Evolutionary conservation across 2,329 filamentous ascomycete species (phyloP).

Genomic region (Ophiobolus disseminans): DNA sequence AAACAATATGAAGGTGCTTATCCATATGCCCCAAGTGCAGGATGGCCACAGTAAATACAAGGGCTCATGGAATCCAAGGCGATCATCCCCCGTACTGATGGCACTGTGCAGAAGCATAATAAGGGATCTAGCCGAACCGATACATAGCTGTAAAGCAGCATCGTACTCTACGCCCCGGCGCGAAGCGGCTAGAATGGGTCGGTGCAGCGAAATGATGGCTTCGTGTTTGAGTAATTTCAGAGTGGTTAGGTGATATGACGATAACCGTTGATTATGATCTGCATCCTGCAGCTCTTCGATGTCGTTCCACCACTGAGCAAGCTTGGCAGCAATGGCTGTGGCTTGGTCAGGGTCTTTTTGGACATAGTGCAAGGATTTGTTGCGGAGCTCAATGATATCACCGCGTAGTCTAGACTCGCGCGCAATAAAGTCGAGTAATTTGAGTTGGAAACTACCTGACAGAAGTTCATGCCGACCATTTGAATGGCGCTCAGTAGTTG

Average conservation of each 20-base stretch:
- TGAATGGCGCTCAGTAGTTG: conserved; percentile 56
- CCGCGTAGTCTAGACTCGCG: conserved; percentile 60
- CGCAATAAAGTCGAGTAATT: conserved; percentile 44
- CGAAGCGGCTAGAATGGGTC: conserved; percentile 58
- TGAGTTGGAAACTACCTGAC: conserved; percentile 12
- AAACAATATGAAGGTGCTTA: conserved; percentile 60
- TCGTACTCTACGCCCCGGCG: conserved; percentile 55
- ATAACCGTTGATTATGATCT: conserved; percentile 29
- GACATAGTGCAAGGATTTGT: conserved; percentile 58
- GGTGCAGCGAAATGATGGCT: conserved; percentile 59
- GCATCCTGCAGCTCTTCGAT: conserved; percentile 58
- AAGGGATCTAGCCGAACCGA: conserved; percentile 58
- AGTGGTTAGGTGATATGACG: conserved; percentile 51
- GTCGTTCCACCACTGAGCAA: conserved; percentile 62
- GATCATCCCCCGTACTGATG: conserved; percentile 17
- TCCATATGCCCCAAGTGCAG: conserved; percentile 62
- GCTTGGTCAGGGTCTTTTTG: conserved; percentile 54
- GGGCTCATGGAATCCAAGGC: conserved; percentile 21
- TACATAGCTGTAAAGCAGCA: conserved; percentile 60
- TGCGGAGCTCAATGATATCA: conserved; percentile 60
- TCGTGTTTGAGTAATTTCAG: conserved; percentile 58
- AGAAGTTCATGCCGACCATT: conserved; percentile 6
- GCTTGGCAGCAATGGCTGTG: conserved; percentile 56
- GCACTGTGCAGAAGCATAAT: conserved; percentile 51
- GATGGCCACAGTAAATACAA: conserved; percentile 58